Percentiles rank a stretch among this genome's conserved stretches.
These are phyloP conservation scores for Dryas octopetala DNA, from an alignment of 306 rosid species.

Conservation along the genomic window DNA sequence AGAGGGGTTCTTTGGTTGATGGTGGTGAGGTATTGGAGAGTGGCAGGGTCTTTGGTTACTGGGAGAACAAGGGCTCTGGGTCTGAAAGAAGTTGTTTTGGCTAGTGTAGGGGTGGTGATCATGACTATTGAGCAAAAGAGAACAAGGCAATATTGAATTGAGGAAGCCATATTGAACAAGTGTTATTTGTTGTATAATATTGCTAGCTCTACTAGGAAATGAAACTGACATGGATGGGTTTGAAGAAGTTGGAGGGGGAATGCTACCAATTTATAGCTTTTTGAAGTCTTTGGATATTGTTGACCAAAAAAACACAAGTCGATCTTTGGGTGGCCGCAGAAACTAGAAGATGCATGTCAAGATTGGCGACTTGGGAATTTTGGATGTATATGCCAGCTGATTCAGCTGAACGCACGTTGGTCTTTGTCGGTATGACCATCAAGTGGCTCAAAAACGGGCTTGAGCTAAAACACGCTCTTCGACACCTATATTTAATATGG, in stretches of 20 bases:
- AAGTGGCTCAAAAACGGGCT: too few species aligned
- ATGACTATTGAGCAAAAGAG: constrained; percentile 3
- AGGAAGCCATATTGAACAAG: constrained; percentile 28
- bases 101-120: constrained; percentile 27
- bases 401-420: too few species aligned
- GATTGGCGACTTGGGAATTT: not conserved
- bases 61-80: constrained; percentile 62
- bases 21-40: constrained; percentile 46
- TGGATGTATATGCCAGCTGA: too few species aligned
- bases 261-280: constrained; percentile 2
- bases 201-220: not conserved
- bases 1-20: constrained; percentile 61
- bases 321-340: too few species aligned
- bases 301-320: not conserved
- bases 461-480: too few species aligned
- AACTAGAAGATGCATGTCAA: not conserved
- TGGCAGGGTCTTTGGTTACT: constrained; percentile 39
- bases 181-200: not conserved
- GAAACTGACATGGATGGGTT: not conserved
- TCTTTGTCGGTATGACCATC: too few species aligned
- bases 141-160: constrained; percentile 1
- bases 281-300: not conserved
- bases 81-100: constrained; percentile 41
- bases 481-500: too few species aligned
- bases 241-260: not conserved